Base-by-base conservation (phyloP, 495 filamentous ascomycete species). In the Podospora comata region DNA sequence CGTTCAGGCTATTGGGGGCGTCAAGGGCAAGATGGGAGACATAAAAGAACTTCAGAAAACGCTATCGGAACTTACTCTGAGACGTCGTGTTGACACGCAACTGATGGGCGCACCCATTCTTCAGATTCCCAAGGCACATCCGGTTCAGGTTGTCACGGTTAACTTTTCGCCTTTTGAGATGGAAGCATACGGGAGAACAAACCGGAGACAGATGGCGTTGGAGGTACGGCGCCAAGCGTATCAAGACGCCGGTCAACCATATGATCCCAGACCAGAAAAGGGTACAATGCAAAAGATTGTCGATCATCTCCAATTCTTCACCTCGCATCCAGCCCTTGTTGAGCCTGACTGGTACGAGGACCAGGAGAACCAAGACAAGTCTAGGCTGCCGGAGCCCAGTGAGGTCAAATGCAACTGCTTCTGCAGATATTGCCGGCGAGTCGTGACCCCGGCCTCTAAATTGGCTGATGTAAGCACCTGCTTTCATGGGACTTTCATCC, bases 81-180 rank as follows among this genome's bases (percentile, higher is more conserved):
- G 39, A 48, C 39, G 39, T 48, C 15, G 39, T 0, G 82, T 86
- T 72, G 65, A 72, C 0, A 85, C 85, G 54, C 76, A 74, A 0
- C 75, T 91, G 23, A 83, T 91, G 64, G 79, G 81, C 19, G 72
- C 77, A 1, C 85, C 86, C 0, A 80, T 92, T 4, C 67, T 92
- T 3, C 79, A 79, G 4, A 77, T 91, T 0, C 89, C 89, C 0
- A 67, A 74, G 1, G 72, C 69, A 16, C 72, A 83, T 26, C 72
- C 69, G 0, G 57, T 54, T 16, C 54, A 68, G 55, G 5, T 55
- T 6, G 32, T 68, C 28, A 34, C 11, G 32, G 63, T 71, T 4
- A 53, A 68, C 0, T 60, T 71, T 16, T 59, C 54, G 2, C 59
- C 32, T 5, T 2, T 20, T 15, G 70, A 71, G 20, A 0, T n/a